phyloP scores from a whole-genome alignment of 2,329 filamentous ascomycete species.

The Botrytis deweyae region DNA sequence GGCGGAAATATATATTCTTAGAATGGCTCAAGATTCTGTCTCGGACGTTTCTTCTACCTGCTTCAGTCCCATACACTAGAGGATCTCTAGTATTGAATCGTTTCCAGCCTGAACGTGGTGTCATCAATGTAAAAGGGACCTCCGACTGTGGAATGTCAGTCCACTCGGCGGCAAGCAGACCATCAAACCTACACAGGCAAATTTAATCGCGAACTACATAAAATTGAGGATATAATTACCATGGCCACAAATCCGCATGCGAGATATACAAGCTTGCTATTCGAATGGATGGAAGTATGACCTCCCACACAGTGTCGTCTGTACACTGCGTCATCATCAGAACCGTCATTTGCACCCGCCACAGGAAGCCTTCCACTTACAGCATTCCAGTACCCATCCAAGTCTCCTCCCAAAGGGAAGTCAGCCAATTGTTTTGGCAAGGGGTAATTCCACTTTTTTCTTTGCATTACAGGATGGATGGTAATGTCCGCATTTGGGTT shows the following conservation, averaged over 20 bases:
- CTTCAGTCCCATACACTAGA: background rate
- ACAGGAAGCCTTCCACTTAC: conserved; percentile 2
- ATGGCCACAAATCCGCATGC: conserved; percentile 20
- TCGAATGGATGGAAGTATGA: conserved; percentile 9
- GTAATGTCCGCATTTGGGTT: background rate
- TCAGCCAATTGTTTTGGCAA: conserved; percentile 17
- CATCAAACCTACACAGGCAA: conserved; percentile 19
- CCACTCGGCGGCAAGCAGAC: conserved; percentile 5
- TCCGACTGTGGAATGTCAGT: background rate
- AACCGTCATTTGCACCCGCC: background rate
- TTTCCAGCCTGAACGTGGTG: background rate
- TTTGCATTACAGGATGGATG: conserved; percentile 21
- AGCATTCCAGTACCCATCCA: conserved; percentile 23
- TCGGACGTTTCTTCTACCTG: background rate
- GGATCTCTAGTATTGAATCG: background rate
- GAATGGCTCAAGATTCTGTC: background rate
- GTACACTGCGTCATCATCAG: conserved; percentile 11
- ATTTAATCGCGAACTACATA: background rate
- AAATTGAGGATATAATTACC: conserved; percentile 8
- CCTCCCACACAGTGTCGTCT: conserved; percentile 22
- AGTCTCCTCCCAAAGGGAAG: conserved; percentile 19
- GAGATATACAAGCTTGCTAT: conserved; percentile 20
- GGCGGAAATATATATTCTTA: background rate
- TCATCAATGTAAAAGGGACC: background rate
- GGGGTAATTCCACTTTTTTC: conserved; percentile 18